phyloP scores from a whole-genome alignment of 305 asterid genomes.

The Solanum aculeatissimum region DNA sequence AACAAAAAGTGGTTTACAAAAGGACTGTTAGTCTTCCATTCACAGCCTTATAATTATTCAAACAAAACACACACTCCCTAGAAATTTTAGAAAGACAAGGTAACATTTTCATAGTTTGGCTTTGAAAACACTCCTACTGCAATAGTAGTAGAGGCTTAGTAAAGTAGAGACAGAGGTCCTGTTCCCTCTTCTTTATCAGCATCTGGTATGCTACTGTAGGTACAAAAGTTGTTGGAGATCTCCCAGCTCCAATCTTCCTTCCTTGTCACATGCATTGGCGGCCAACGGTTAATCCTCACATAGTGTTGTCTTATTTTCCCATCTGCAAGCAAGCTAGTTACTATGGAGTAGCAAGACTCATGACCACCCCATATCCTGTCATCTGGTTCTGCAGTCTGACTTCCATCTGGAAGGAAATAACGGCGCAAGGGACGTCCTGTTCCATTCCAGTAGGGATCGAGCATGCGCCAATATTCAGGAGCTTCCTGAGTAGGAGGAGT shows the following conservation, averaged over 20 bases:
- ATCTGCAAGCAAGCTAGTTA: constrained; percentile 44
- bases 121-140: not conserved
- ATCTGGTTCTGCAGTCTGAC: constrained; percentile 50
- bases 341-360: constrained; percentile 56
- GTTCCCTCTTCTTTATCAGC: constrained; percentile 42
- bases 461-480: constrained; percentile 61
- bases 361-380: constrained; percentile 91
- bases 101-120: not conserved
- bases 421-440: constrained; percentile 42
- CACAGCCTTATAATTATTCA: not conserved
- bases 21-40: not conserved
- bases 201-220: constrained; percentile 59
- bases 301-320: constrained; percentile 65
- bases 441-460: constrained; percentile 71
- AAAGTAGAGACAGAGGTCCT: constrained; percentile 33
- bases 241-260: constrained; percentile 77
- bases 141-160: not conserved
- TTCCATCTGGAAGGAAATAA: constrained; percentile 75
- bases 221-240: constrained; percentile 35
- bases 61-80: not conserved
- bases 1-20: not conserved
- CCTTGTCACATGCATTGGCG: constrained; percentile 39
- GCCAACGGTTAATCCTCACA: constrained; percentile 80
- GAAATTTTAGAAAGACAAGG: not conserved
- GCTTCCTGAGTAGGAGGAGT: constrained; percentile 33